A percentile compares a stretch with the other conserved stretches of the same genome.
Evolutionary conservation across 2,329 filamentous ascomycete species (phyloP).

Genomic region (Lojkania enalia): DNA sequence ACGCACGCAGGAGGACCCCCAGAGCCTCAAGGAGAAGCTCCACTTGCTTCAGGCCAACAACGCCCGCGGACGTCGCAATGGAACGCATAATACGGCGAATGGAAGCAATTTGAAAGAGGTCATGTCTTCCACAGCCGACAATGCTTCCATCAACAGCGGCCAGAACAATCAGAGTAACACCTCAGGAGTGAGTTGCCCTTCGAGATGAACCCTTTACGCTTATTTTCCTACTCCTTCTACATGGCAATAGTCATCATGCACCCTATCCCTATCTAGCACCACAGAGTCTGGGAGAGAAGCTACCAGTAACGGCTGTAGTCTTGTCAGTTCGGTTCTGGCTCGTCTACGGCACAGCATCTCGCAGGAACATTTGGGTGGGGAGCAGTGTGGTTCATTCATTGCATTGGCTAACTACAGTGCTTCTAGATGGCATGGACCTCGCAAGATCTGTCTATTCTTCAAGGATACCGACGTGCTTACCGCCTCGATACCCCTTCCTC

Average conservation of each 20-base stretch:
- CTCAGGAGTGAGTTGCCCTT: conserved; percentile 36
- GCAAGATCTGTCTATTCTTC: conserved; percentile 69
- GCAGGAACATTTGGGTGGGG: too few relatives aligned
- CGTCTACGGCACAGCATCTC: too few relatives aligned
- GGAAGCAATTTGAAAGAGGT: conserved; percentile 45
- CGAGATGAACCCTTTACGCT: too few relatives aligned
- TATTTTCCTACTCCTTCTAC: too few relatives aligned
- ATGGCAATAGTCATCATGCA: too few relatives aligned
- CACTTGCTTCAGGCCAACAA: conserved; percentile 44
- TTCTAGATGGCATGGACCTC: conserved; percentile 65
- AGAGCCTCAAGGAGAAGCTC: conserved; percentile 49
- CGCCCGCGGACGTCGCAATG: conserved; percentile 45
- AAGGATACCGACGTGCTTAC: conserved; percentile 75
- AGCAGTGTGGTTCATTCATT: too few relatives aligned
- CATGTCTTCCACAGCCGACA: conserved; percentile 36
- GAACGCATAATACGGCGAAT: conserved; percentile 28
- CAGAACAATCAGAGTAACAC: conserved; percentile 34
- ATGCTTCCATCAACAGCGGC: conserved; percentile 40
- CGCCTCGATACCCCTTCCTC: conserved; percentile 70
- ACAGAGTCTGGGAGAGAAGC: too few relatives aligned
- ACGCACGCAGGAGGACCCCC: conserved; percentile 45
- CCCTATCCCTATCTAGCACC: too few relatives aligned
- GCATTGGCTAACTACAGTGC: too few relatives aligned
- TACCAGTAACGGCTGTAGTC: too few relatives aligned
- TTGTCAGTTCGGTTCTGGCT: too few relatives aligned